A percentile compares a stretch with the other conserved stretches of the same genome.
These are phyloP conservation scores for Tuber microsphaerosporum DNA, from an alignment of 495 filamentous ascomycete species.

Conservation along the genomic window DNA sequence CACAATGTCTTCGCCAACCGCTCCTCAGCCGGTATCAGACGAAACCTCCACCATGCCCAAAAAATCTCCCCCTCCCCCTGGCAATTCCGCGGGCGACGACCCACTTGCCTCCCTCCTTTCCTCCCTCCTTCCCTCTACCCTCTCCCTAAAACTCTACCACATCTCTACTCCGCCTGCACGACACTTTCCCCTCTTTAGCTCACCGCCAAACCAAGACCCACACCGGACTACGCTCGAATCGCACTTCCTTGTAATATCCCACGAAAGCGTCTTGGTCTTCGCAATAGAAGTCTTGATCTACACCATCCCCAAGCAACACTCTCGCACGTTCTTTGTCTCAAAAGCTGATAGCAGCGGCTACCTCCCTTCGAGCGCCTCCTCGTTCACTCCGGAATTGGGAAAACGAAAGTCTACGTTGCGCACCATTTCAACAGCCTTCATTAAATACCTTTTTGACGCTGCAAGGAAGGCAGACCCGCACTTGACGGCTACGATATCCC, in stretches of 20 bases:
- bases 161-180: constrained; percentile 73
- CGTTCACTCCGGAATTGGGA: constrained; percentile 20
- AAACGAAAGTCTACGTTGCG: constrained; percentile 56
- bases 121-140: constrained; percentile 60
- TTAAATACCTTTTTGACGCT: constrained; percentile 63
- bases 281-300: constrained; percentile 63
- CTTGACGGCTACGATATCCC: constrained; percentile 57
- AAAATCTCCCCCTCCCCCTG: background rate
- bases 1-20: constrained; percentile 14
- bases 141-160: constrained; percentile 71
- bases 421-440: constrained; percentile 64
- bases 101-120: constrained; percentile 54
- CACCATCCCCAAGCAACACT: constrained; percentile 52
- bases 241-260: constrained; percentile 74
- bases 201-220: constrained; percentile 60
- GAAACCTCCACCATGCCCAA: background rate
- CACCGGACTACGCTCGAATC: constrained; percentile 77
- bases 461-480: constrained; percentile 61
- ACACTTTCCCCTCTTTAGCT: constrained; percentile 67
- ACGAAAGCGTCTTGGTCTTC: constrained; percentile 54
- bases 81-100: background rate
- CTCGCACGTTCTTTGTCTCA: constrained; percentile 83
- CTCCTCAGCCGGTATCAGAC: constrained; percentile 3
- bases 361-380: constrained; percentile 46
- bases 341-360: constrained; percentile 97